Evolutionary conservation across 2,329 filamentous ascomycete species (phyloP), one percentile per base, ranked within the genome.

Genomic region (Xylariomycetidae sp.): DNA sequence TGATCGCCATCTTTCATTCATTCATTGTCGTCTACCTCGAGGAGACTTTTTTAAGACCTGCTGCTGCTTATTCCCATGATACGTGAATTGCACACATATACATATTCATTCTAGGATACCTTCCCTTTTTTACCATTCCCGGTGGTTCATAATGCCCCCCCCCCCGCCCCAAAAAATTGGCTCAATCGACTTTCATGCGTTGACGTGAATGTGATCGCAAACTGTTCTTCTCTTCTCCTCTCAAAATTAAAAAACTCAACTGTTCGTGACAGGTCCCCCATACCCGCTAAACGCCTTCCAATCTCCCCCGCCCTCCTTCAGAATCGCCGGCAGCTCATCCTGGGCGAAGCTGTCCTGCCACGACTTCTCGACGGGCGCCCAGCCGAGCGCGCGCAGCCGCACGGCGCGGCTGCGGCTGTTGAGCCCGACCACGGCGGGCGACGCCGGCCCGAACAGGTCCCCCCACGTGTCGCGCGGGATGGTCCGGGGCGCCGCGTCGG

Each of bases 301-400:
- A 34, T 46, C 44, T 3, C 12, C 36, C 6, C n/a, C n/a, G n/a
- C 36, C 20, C 37, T 63, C 61, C 25, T 48, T 45, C 37, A 64
- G 37, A 13, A 63, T 49, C 31, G 53, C 36, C 2, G 64, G 61
- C 27, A 69, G 38, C 50, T 70, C 67, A 42, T 70, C 67, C 37
- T 66, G 51, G 9, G 54, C 37, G 30, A 54, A 63, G 29, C 57
- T 61, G 14, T 57, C 48, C 40, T 45, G 51, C 44, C 60, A 61
- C 6, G 50, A 50, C 52, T 69, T 70, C 52, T 69, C 65, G 9
- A 41, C 47, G 0, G 68, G 57, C 45, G 60, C 46, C 68, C 67
- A 72, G 0, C 67, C 66, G 36, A 72, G 34, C 38, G 56, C 51
- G 13, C 64, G 48, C 42, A 72, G 42, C 28, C 68, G 55, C n/a